Percentiles rank a stretch among this genome's conserved stretches.
phyloP scores from a whole-genome alignment of 345 rosid genomes.

The Cardamine occulta region DNA sequence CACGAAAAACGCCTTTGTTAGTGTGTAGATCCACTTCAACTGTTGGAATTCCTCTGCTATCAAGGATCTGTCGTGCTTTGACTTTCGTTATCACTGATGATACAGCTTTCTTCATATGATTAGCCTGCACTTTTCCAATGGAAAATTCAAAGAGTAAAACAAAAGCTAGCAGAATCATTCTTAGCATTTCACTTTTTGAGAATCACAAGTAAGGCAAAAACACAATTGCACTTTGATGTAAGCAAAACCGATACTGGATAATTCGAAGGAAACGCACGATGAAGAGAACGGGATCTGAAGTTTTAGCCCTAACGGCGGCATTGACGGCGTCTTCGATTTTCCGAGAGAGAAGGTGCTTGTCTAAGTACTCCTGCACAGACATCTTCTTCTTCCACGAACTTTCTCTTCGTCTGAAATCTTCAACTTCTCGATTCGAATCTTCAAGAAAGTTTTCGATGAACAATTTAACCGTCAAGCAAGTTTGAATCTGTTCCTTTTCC shows the following conservation, averaged over 20 bases:
- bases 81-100: constrained; percentile 84
- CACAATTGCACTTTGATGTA: constrained; percentile 6
- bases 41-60: constrained; percentile 93
- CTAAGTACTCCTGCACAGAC: constrained; percentile 96
- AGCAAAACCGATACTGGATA: neutral
- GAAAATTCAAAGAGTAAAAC: neutral
- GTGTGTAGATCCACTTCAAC: constrained; percentile 93
- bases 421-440: constrained; percentile 14
- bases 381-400: constrained; percentile 45
- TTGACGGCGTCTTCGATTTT: constrained; percentile 99
- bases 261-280: constrained; percentile 55
- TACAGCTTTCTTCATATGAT: constrained; percentile 91
- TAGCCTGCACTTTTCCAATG: constrained; percentile 57
- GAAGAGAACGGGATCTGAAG: constrained; percentile 94
- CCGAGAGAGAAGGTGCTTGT: constrained; percentile 89
- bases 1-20: constrained; percentile 86
- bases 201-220: neutral
- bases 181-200: neutral
- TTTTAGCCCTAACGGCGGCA: constrained; percentile 95
- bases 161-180: neutral
- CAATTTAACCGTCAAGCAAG: constrained; percentile 24
- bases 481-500: constrained; percentile 39
- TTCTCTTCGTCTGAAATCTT: neutral
- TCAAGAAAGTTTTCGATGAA: constrained; percentile 19
- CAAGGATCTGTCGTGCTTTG: constrained; percentile 88